Evolutionary conservation across 371 early-diverging fungal species (phyloP).

Genomic region (Sporodiniella umbellata): DNA sequence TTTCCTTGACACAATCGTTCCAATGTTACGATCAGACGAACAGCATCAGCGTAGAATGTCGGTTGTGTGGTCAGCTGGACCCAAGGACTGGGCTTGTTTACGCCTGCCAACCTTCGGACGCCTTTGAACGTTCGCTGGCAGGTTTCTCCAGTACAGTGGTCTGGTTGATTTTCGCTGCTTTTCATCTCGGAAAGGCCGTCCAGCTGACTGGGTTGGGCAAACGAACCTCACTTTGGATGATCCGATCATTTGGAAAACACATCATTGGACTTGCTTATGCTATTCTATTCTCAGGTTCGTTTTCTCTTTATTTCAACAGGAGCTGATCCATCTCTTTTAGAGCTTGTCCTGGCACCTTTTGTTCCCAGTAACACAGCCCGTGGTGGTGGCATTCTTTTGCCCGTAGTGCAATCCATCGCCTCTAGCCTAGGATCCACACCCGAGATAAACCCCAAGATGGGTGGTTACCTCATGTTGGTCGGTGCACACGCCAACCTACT

Average conservation of each 20-base stretch:
- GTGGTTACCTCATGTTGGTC: conserved; percentile 51
- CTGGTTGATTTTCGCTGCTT: conserved; percentile 73
- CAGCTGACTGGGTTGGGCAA: conserved; percentile 57
- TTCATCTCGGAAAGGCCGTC: conserved; percentile 68
- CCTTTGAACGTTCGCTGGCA: conserved; percentile 53
- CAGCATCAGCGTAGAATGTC: conserved; percentile 49
- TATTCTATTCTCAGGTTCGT: conserved; percentile 46
- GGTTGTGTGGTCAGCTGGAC: conserved; percentile 45
- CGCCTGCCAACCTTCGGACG: conserved; percentile 42
- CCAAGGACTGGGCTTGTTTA: conserved; percentile 39
- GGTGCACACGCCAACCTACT: conserved; percentile 60
- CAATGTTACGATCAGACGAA: conserved; percentile 50
- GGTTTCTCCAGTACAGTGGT: conserved; percentile 63
- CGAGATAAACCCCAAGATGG: conserved; percentile 28
- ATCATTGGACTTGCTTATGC: conserved; percentile 62
- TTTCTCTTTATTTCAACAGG: no score
- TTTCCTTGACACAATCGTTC: conserved; percentile 58
- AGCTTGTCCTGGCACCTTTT: conserved; percentile 65
- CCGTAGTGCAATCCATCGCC: conserved; percentile 65
- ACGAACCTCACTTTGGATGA: conserved; percentile 53
- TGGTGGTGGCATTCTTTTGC: conserved; percentile 71
- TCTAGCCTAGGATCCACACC: conserved; percentile 46
- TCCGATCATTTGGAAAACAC: conserved; percentile 52
- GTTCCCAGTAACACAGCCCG: conserved; percentile 74
- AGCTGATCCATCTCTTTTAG: no score